Evolutionary conservation across 352 stramenopile genomes (phyloP).

Genomic region (Pythium insidiosum): DNA sequence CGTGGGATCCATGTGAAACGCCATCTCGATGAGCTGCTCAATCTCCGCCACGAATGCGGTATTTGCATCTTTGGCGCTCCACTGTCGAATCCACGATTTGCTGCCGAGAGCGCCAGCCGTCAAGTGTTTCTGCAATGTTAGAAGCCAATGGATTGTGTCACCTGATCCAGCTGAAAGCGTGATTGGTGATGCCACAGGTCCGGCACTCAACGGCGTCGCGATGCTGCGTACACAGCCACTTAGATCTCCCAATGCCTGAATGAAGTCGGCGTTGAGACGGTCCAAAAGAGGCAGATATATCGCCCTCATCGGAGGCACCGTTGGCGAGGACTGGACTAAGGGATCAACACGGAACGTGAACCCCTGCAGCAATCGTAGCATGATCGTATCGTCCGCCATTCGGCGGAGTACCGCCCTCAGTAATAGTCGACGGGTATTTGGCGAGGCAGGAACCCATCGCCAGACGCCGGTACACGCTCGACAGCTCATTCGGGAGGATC

Average conservation of each 20-base stretch:
- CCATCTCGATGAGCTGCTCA: too few species aligned
- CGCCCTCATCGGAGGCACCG: too few species aligned
- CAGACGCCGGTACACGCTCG: too few species aligned
- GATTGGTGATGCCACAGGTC: constrained; percentile 35
- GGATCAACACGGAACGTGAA: too few species aligned
- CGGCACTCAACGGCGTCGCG: too few species aligned
- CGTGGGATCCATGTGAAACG: too few species aligned
- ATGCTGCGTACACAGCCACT: not conserved
- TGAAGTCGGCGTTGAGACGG: constrained; percentile 1
- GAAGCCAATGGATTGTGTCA: constrained; percentile 2
- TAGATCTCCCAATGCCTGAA: constrained; percentile 5
- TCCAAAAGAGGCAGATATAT: too few species aligned
- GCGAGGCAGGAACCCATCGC: too few species aligned
- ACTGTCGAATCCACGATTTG: too few species aligned
- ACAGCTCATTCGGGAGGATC: constrained; percentile 6
- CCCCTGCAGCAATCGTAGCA: constrained; percentile 34
- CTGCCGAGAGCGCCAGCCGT: not conserved
- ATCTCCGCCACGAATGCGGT: too few species aligned
- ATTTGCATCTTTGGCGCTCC: too few species aligned
- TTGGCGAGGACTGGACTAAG: not conserved
- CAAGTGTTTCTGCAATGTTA: constrained; percentile 13
- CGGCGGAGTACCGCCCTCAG: constrained; percentile 48
- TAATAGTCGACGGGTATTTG: constrained; percentile 30
- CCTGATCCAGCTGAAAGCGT: constrained; percentile 10
- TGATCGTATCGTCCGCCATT: constrained; percentile 53